Percentiles rank a stretch among this genome's conserved stretches.
phyloP scores from a whole-genome alignment of 768 basidiomycete species.

The Suillus cothurnatus region DNA sequence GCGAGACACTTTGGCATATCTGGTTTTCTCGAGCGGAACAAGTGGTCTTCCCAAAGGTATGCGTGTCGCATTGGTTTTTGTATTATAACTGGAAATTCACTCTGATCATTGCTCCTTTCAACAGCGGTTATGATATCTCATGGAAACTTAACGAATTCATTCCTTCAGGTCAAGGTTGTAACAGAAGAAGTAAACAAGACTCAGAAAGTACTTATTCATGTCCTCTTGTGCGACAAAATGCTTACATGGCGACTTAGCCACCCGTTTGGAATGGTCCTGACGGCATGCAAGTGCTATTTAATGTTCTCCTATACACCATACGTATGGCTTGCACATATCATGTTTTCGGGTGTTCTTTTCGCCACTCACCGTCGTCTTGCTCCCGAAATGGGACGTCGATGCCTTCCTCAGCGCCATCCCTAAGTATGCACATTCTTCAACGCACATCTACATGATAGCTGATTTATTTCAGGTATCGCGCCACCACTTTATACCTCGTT shows the following conservation, averaged over 20 bases:
- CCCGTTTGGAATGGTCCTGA: constrained; percentile 43
- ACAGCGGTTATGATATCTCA: constrained; percentile 77
- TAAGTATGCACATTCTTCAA: constrained; percentile 45
- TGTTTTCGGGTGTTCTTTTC: constrained; percentile 49
- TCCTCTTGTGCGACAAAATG: background rate
- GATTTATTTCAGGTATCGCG: constrained; percentile 46
- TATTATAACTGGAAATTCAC: constrained; percentile 9
- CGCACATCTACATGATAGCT: background rate
- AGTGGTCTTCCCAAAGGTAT: constrained; percentile 75
- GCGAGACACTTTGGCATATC: constrained; percentile 62
- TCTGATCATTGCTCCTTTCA: background rate
- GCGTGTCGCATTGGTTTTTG: constrained; percentile 4
- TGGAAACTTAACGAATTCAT: constrained; percentile 54
- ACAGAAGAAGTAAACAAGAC: constrained; percentile 35
- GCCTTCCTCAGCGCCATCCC: constrained; percentile 53
- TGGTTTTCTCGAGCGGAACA: constrained; percentile 79
- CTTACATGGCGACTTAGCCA: constrained; percentile 31
- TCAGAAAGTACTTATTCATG: constrained; percentile 37
- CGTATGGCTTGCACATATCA: constrained; percentile 59
- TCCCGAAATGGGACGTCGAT: constrained; percentile 64
- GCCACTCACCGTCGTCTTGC: constrained; percentile 51
- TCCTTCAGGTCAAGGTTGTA: constrained; percentile 41
- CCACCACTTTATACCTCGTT: constrained; percentile 52
- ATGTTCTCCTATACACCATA: constrained; percentile 72
- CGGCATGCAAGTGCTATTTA: constrained; percentile 51